Percentiles rank a stretch among this genome's conserved stretches.
These are phyloP conservation scores for Cyberlindnera saturnus DNA, from an alignment of 805 yeast species.

Conservation along the genomic window DNA sequence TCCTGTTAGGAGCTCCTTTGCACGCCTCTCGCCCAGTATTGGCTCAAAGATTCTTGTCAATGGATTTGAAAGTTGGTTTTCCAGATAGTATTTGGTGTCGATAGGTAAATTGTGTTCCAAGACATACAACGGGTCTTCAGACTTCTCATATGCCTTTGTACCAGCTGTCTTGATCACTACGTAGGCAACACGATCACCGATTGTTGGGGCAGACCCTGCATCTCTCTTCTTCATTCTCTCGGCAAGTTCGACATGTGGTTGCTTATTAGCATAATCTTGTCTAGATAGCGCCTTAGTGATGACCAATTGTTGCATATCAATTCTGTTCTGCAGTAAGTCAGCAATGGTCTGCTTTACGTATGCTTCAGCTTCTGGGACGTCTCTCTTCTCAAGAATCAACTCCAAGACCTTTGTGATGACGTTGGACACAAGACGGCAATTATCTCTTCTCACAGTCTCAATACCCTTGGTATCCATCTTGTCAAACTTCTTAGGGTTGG, in stretches of 20 bases:
- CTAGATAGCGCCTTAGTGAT: conserved; percentile 84
- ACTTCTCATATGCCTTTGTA: conserved; percentile 84
- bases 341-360: conserved; percentile 87
- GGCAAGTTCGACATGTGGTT: conserved; percentile 95
- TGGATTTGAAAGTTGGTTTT: conserved; percentile 90
- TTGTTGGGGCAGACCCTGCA: conserved; percentile 92
- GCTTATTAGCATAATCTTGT: conserved; percentile 91
- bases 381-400: conserved; percentile 77
- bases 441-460: conserved; percentile 97
- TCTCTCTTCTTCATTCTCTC: conserved; percentile 95
- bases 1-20: conserved; percentile 76
- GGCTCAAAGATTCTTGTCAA: conserved; percentile 92
- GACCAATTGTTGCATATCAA: conserved; percentile 89
- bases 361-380: conserved; percentile 76
- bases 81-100: conserved; percentile 90
- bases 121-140: conserved; percentile 94
- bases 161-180: conserved; percentile 82
- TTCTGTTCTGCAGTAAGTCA: conserved; percentile 81
- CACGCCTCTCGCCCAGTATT: conserved; percentile 78
- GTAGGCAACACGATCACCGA: conserved; percentile 98
- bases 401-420: conserved; percentile 90
- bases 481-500: conserved; percentile 83
- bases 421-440: conserved; percentile 89
- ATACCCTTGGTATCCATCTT: conserved; percentile 98
- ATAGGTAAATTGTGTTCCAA: conserved; percentile 88